Evolutionary conservation across 129 eudicot genomes (phyloP), one percentile per base, ranked within the genome.

Genomic region (Lonicera japonica): DNA sequence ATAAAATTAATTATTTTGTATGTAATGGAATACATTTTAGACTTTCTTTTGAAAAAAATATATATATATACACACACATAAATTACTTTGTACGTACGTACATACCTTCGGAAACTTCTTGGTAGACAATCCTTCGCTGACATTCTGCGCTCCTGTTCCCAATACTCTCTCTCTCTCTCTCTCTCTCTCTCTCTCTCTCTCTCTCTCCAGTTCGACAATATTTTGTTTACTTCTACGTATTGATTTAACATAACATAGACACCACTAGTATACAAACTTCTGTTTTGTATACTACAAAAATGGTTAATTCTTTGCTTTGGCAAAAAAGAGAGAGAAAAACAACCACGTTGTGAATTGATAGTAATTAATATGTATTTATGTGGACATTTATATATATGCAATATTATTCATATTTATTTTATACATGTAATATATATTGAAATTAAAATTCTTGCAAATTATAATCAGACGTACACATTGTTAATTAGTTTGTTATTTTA

Each of bases 131-230:
- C 51, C 70, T 61, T 68, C 68, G 78, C 86, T 75, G 73, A 80
- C 82, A 71, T 80, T 80, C 81, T 71, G 86, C 73, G 64, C 60
- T 75, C 73, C 61, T 80, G 86, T 72, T 80, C 66, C 85, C 85
- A 67, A 75, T 54, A 50, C 21, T 34, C 54, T 50, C 39, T 48
- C 11, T 69, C 40, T 56, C 17, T n/a, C 63, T 48, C 50, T 58
- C 17, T 53, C 25, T 5, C 18, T 3, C 8, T 50, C 18, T 50
- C 54, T n/a, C 20, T 17, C 20, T 50, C n/a, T n/a, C n/a, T n/a
- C 3, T 50, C 55, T 7, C 25, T 38, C 45, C 59, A 23, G 48
- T 8, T 19, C n/a, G 29, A 53, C 70, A 36, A 34, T 25, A 25
- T 34, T 8, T 50, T 16, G 24, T 11, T 51, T 50, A 9, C 22